Evolutionary conservation across 1,284 basidiomycete species (phyloP).

Genomic region (Ceratobasidium sp.): DNA sequence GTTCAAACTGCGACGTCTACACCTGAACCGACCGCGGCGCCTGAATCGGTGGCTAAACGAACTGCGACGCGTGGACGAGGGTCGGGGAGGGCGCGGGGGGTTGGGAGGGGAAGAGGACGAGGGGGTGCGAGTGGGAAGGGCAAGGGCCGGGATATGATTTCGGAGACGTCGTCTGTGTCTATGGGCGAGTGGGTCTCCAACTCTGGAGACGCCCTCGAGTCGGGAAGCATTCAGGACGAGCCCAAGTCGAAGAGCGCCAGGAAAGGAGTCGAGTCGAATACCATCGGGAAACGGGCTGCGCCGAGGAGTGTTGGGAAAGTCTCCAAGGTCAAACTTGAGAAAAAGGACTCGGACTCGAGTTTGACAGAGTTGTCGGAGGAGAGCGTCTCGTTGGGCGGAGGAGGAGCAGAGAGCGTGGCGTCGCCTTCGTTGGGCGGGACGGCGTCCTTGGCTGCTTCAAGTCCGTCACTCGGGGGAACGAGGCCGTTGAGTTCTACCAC

Average conservation of each 20-base stretch:
- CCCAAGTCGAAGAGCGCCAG: not conserved
- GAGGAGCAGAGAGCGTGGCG: not conserved
- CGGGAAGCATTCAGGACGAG: not conserved
- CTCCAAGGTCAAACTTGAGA: not conserved
- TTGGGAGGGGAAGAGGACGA: no score
- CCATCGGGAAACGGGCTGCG: not conserved
- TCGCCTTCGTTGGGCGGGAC: conserved; percentile 33
- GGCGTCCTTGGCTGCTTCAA: not conserved
- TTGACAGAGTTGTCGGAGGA: not conserved
- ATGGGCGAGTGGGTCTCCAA: not conserved
- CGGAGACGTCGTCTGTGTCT: not conserved
- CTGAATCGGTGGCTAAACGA: no score
- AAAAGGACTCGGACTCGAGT: not conserved
- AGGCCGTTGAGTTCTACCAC: not conserved
- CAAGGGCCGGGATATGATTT: no score
- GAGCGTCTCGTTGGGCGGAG: no score
- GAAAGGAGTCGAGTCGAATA: not conserved
- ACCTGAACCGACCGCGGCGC: no score
- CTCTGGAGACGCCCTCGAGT: not conserved
- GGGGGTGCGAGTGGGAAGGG: no score
- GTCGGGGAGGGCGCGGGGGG: no score
- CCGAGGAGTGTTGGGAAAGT: not conserved
- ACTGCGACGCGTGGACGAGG: no score
- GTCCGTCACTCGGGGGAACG: not conserved
- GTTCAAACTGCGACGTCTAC: no score